Conservation (phyloP, 768 basidiomycete genomes). For the Pholiota microspora region DNA sequence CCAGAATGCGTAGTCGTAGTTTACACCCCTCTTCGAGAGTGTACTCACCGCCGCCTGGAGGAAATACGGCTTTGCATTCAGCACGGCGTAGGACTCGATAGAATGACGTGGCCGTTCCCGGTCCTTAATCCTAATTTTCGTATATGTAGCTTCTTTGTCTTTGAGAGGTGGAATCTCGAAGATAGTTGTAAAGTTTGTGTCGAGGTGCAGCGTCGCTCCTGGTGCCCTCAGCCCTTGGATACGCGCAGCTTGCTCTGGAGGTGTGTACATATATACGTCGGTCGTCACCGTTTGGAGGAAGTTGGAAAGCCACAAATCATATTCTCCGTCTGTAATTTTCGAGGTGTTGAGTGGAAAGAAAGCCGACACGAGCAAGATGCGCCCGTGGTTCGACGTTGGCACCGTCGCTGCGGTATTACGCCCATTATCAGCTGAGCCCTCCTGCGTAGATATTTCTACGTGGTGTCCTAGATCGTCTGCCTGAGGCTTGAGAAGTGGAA, state of each 20-base stretch:
- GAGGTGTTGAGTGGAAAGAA: slow-evolving; percentile 50
- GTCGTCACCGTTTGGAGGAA: slow-evolving; percentile 45
- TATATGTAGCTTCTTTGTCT: slow-evolving; percentile 33
- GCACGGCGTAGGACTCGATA: slow-evolving; percentile 49
- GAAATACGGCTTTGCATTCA: slow-evolving; percentile 54
- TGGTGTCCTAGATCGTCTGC: slow-evolving; percentile 4
- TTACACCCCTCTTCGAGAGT: slow-evolving; percentile 19
- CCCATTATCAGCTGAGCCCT: background rate
- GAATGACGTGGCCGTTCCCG: slow-evolving; percentile 38
- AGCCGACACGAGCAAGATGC: slow-evolving; percentile 51
- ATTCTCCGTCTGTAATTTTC: slow-evolving; percentile 45
- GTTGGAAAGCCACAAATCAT: slow-evolving; percentile 39
- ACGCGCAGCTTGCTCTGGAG: slow-evolving; percentile 34
- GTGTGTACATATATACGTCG: slow-evolving; percentile 54
- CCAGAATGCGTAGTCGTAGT: slow-evolving; percentile 58
- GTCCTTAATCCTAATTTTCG: slow-evolving; percentile 41
- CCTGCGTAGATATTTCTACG: background rate
- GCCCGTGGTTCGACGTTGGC: background rate
- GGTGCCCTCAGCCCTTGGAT: slow-evolving; percentile 30
- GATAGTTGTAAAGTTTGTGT: slow-evolving; percentile 44
- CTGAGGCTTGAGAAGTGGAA: background rate
- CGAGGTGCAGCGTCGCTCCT: slow-evolving; percentile 34
- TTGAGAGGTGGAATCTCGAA: slow-evolving; percentile 48
- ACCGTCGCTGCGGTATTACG: background rate
- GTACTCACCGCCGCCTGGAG: slow-evolving; percentile 40